phyloP scores from a whole-genome alignment of 306 rosid species.

The Coriaria nepalensis region DNA sequence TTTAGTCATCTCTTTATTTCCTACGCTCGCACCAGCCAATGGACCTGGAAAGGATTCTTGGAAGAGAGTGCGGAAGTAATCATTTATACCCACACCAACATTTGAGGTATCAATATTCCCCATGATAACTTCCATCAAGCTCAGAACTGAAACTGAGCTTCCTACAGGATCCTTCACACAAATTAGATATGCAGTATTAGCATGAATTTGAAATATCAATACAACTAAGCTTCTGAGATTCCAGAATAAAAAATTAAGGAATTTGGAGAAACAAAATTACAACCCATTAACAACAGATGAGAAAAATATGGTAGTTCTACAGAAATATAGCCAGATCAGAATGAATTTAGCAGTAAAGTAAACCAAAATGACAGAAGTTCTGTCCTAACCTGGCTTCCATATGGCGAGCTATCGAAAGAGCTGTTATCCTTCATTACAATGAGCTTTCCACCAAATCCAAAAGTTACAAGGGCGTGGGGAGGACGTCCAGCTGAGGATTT shows the following conservation, averaged over 20 bases:
- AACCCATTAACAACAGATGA: background rate
- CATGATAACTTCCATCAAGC: conserved; percentile 54
- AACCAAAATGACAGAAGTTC: conserved; percentile 13
- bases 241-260: no score
- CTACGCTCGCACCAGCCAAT: conserved; percentile 83
- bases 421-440: conserved; percentile 57
- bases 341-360: conserved; percentile 10
- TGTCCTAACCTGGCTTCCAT: conserved; percentile 60
- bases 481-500: conserved; percentile 87
- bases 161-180: conserved; percentile 50
- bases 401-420: conserved; percentile 31
- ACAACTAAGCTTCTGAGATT: background rate
- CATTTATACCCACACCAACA: conserved; percentile 26
- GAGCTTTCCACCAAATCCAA: conserved; percentile 97
- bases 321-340: background rate
- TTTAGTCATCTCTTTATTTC: conserved; percentile 71
- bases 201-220: conserved; percentile 5
- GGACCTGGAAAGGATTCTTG: conserved; percentile 93
- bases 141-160: conserved; percentile 58
- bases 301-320: background rate
- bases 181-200: conserved; percentile 24
- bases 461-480: conserved; percentile 71
- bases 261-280: no score
- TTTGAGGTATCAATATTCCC: conserved; percentile 30
- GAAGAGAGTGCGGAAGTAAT: conserved; percentile 63